A percentile compares a stretch with the other conserved stretches of the same genome.
These are phyloP conservation scores for Cryptosporidium bovis DNA, from an alignment of 169 alveolate species.

Conservation along the genomic window DNA sequence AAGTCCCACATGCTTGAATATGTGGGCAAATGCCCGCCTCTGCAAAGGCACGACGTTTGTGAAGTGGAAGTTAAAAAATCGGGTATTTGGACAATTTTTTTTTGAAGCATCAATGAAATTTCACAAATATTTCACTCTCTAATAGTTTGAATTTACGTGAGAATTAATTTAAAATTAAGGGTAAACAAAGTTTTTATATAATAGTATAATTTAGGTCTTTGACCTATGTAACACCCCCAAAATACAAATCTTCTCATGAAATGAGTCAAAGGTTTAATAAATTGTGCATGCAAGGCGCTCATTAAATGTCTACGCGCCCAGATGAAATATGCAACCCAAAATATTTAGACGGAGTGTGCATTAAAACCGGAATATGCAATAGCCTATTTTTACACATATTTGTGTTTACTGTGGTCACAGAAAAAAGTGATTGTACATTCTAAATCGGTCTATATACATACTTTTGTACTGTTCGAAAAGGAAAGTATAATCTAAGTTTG, in stretches of 20 bases:
- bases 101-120: too few species aligned
- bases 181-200: too few species aligned
- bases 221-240: too few species aligned
- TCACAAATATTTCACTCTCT: too few species aligned
- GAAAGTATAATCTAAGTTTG: not conserved
- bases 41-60: slow-evolving; percentile 67
- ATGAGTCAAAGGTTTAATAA: not conserved
- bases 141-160: too few species aligned
- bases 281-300: slow-evolving; percentile 51
- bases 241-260: too few species aligned
- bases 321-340: slow-evolving; percentile 17
- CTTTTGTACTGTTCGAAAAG: slow-evolving; percentile 15
- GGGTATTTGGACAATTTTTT: too few species aligned
- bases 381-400: slow-evolving; percentile 7
- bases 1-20: slow-evolving; percentile 70
- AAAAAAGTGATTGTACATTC: slow-evolving; percentile 6
- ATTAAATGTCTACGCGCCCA: slow-evolving; percentile 34
- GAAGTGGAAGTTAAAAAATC: slow-evolving; percentile 20
- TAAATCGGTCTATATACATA: not conserved
- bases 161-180: too few species aligned
- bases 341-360: slow-evolving; percentile 72
- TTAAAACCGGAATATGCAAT: slow-evolving; percentile 2
- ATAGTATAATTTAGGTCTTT: too few species aligned
- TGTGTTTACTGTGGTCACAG: not conserved
- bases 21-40: slow-evolving; percentile 74